phyloP scores from a whole-genome alignment of 495 filamentous ascomycete species.

The Aspergillus campestris region DNA sequence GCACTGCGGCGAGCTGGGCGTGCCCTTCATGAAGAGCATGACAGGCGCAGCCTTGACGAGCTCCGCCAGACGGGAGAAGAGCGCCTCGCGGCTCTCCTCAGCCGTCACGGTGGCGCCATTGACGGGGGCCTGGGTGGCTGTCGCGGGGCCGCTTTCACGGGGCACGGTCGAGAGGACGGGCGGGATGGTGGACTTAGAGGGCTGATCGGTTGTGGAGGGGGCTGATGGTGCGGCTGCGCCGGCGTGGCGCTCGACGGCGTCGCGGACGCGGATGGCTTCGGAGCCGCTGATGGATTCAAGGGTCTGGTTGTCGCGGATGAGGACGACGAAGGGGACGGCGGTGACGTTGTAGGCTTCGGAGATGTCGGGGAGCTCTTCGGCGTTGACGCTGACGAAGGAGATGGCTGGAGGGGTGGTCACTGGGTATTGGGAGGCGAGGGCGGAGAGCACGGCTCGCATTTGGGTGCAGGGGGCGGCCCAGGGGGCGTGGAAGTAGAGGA shows the following conservation, averaged over 20 bases:
- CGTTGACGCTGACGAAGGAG: constrained; percentile 80
- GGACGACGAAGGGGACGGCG: constrained; percentile 84
- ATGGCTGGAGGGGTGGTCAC: constrained; percentile 53
- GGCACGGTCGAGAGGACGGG: constrained; percentile 42
- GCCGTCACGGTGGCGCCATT: constrained; percentile 27
- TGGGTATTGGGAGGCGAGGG: constrained; percentile 76
- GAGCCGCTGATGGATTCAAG: constrained; percentile 80
- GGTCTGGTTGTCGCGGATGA: constrained; percentile 59
- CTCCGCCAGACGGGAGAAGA: constrained; percentile 65
- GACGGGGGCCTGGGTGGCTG: constrained; percentile 31
- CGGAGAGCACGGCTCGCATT: constrained; percentile 78
- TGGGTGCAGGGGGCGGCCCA: constrained; percentile 96
- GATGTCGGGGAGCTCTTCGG: constrained; percentile 80
- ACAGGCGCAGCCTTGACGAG: constrained; percentile 91
- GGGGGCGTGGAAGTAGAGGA: constrained; percentile 89
- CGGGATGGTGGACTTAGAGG: constrained; percentile 37
- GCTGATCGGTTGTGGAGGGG: constrained; percentile 9
- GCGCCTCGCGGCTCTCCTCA: constrained; percentile 64
- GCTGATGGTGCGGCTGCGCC: constrained; percentile 28
- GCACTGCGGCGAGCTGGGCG: constrained; percentile 84
- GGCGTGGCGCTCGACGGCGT: constrained; percentile 74
- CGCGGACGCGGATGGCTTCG: constrained; percentile 72
- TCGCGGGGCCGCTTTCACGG: constrained; percentile 30
- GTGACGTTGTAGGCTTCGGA: constrained; percentile 86
- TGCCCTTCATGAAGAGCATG: constrained; percentile 86